Conservation (phyloP, 2,329 filamentous ascomycete species). For the Raffaelea albimanens region DNA sequence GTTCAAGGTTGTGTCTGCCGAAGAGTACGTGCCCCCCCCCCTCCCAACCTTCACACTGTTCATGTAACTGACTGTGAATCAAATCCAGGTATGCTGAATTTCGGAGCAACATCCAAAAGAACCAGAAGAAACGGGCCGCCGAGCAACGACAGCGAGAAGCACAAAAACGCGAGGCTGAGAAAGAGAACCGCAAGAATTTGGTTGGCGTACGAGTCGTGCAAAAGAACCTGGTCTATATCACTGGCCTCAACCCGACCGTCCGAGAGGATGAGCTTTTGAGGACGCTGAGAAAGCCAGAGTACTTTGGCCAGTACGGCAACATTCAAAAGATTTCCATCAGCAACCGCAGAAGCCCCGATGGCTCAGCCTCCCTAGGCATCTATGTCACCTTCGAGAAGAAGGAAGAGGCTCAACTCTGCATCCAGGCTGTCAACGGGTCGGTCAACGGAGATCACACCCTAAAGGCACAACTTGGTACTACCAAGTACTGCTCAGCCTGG, state of each 20-base stretch:
- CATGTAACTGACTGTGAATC: not conserved
- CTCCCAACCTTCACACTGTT: no score
- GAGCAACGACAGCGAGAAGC: constrained; percentile 84
- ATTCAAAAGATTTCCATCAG: constrained; percentile 99
- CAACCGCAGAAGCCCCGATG: constrained; percentile 72
- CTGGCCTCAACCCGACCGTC: constrained; percentile 82
- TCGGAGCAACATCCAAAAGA: constrained; percentile 71
- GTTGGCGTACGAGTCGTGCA: constrained; percentile 93
- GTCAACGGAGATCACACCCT: constrained; percentile 81
- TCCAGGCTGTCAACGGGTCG: constrained; percentile 84
- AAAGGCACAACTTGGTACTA: constrained; percentile 75
- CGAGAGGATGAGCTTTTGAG: constrained; percentile 87
- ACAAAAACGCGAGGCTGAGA: constrained; percentile 93
- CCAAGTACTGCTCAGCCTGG: constrained; percentile 97
- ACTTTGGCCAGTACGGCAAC: constrained; percentile 96
- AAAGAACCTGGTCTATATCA: constrained; percentile 98
- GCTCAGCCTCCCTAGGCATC: constrained; percentile 82
- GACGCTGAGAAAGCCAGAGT: constrained; percentile 81
- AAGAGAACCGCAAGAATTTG: constrained; percentile 89
- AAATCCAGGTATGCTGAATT: constrained; percentile 57
- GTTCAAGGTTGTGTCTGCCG: constrained; percentile 87
- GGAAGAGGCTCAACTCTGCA: constrained; percentile 82
- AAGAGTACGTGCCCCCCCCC: constrained; percentile 61
- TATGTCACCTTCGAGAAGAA: constrained; percentile 97
- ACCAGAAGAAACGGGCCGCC: constrained; percentile 82